Conservation (phyloP, 208 protist genomes). For the Leishmania tarentolae region DNA sequence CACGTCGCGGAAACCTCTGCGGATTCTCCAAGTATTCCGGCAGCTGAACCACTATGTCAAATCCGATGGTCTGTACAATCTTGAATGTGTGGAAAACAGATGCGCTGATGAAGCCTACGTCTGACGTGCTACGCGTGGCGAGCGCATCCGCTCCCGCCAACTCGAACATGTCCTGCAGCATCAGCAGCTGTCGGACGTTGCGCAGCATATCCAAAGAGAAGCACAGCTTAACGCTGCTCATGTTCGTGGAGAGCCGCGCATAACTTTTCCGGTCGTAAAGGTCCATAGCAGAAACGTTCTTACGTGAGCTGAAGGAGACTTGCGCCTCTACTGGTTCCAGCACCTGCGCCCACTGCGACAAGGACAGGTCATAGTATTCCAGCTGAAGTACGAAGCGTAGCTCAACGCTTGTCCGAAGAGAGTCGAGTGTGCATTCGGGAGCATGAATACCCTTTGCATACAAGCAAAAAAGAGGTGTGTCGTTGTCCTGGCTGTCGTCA, state of each 20-base stretch:
- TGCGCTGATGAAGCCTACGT: neutral
- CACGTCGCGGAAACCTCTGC: neutral
- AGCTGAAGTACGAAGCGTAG: constrained; percentile 21
- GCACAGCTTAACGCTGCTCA: constrained; percentile 14
- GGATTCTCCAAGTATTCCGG: constrained; percentile 15
- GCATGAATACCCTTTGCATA: constrained; percentile 16
- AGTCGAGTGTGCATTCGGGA: constrained; percentile 8
- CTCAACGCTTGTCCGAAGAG: constrained; percentile 13
- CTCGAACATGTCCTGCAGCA: constrained; percentile 20
- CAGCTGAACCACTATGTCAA: constrained; percentile 11
- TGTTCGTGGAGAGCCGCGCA: constrained; percentile 18
- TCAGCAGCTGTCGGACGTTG: constrained; percentile 27
- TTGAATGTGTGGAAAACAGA: constrained; percentile 20
- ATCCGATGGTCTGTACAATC: constrained; percentile 26
- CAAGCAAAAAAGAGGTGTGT: constrained; percentile 29
- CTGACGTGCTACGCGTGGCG: neutral
- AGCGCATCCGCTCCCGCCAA: neutral
- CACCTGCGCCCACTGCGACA: constrained; percentile 29
- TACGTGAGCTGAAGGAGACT: constrained; percentile 9
- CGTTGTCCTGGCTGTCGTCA: constrained; percentile 30
- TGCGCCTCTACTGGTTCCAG: constrained; percentile 21
- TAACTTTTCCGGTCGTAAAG: constrained; percentile 28
- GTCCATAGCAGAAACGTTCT: constrained; percentile 19
- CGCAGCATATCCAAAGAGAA: constrained; percentile 22
- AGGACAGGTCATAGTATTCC: constrained; percentile 24